Base-by-base conservation (phyloP, 352 stramenopile species). In the Phytophthora megakarya region DNA sequence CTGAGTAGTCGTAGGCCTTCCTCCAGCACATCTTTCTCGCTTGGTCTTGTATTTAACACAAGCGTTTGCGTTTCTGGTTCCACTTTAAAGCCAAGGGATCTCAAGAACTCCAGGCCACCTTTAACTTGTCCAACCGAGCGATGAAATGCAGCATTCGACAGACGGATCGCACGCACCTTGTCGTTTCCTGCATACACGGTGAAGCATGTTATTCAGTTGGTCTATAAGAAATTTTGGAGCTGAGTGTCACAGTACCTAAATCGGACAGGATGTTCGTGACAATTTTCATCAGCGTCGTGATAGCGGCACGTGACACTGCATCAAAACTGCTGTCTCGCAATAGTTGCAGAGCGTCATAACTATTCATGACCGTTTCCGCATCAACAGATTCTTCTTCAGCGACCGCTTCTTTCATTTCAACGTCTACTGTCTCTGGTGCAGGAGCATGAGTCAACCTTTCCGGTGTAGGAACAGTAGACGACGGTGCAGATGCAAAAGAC, bases 211-310 rank as follows among this genome's bases (percentile, higher is more conserved):
- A 21, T 52, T 44, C 44, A 9, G 19, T 25, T 13, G 7, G 12
- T 30, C 30, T 15, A 55, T 10, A 35, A 21, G 12, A 50, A 30
- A 12, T 19, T 8, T 16, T 5, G 35, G 18, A 8, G 43, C 28
- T 40, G 11, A 9, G 35, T 5, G 46, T 15, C 23, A 18, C 18
- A 46, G 61, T 73, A 95, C 88, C 86, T 76, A 78, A 82, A 47
- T 91, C 70, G 9, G 86, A 95, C 19, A 96, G 64, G 21, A 96
- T 72, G 52, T 95, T 96, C 11, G 84, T 81, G 44, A 95, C 65
- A 52, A 96, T 93, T 69, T 92, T 95, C 80, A 95, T 87, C 30
- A 96, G 59, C 18, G 84, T 95, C 32, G 65, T 69, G 25, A 95
- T 63, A n/a, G 85, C 72, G 2, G 49, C 63, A 12, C 70, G 73